Base-by-base conservation (phyloP, 352 stramenopile species). In the Phytophthora parvispora region DNA sequence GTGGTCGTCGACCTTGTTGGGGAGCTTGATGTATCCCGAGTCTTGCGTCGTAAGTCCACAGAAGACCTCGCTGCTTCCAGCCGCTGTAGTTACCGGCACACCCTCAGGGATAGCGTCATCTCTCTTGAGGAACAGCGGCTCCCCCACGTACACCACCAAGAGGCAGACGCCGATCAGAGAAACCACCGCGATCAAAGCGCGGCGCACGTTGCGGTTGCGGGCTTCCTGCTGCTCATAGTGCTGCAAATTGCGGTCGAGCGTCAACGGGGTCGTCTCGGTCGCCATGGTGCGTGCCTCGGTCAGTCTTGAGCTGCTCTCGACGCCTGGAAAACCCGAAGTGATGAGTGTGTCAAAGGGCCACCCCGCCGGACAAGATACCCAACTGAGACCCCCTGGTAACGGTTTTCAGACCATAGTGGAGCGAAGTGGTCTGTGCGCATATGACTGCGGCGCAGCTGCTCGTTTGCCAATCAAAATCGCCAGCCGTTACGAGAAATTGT, bases 1-100 rank as follows among this genome's bases (percentile, higher is more conserved):
- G 40, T 91, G 63, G 65, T 90, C 83, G 55, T 88, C 81, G 53
- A 86, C 70, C 69, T 89, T 89, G 77, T 89, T 87, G 51, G 81
- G 64, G 2, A 92, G 72, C 60, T 82, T 76, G 47, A 91, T 78
- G 67, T 89, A 91, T 2, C 81, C 83, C 0, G 83, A 75, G 42
- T 90, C 75, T 40, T 86, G 76, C 25, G 85, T 88, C 16, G 81
- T 82, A 38, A 81, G 74, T 25, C 84, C 78, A 45, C 83, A 89
- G 62, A 87, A 91, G 0, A 72, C 47, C 20, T 81, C 60, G 4
- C 78, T n/a, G 43, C 38, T 25, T 24, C 27, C 43, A 43, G 24
- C 31, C 15, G 13, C 51, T 0, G 55, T 67, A 6, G 29, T 32
- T 1, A 67, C 64, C 0, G 69, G 59, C 18, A 74, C 20, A 49